Evolutionary conservation across 768 basidiomycete species (phyloP), one percentile per base, ranked within the genome.

Genomic region (Boletus vermiculosoides): DNA sequence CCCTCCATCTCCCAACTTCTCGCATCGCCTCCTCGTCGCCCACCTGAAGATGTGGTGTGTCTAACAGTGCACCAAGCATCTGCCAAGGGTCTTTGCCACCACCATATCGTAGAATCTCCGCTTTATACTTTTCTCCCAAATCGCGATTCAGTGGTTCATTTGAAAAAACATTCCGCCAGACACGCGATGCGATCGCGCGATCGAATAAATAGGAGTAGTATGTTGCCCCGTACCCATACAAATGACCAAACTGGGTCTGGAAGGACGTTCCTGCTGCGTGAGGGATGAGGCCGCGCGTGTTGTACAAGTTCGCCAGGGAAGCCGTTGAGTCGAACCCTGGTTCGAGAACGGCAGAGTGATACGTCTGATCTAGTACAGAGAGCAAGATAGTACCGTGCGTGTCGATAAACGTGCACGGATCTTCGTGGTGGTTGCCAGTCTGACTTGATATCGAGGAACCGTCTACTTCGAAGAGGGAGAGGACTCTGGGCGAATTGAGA

Each of bases 161-260:
- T 10, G 77, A 74, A 65, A 98, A 98, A 0, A 96, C 75, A 11
- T 83, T 80, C 11, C 76, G 71, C 90, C 92, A 99, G 0, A 98
- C 87, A n/a, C 89, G 82, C 7, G 90, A 90, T 0, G 97, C 96
- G 57, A 99, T 97, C 5, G 94, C 94, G 5, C 95, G 85, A 63
- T 98, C 97, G 62, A 99, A 95, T 13, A 98, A 80, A 68, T 99
- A 99, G 4, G 94, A 94, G 66, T 99, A 99, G 70, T 99, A 99
- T 0, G 94, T 97, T 15, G 96, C 94, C 6, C 96, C 95, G 64
- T 99, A 99, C 3, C 95, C 94, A 66, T 89, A 95, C 6, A 99
- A 76, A 69, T 99, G 97, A 0, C 92, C 90, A 62, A 99, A 99
- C 64, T 95, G 93, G 0, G 94, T 94, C 66, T 98, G 97, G 79